phyloP scores from a whole-genome alignment of 495 filamentous ascomycete genomes.

The Penicillium taxi region DNA sequence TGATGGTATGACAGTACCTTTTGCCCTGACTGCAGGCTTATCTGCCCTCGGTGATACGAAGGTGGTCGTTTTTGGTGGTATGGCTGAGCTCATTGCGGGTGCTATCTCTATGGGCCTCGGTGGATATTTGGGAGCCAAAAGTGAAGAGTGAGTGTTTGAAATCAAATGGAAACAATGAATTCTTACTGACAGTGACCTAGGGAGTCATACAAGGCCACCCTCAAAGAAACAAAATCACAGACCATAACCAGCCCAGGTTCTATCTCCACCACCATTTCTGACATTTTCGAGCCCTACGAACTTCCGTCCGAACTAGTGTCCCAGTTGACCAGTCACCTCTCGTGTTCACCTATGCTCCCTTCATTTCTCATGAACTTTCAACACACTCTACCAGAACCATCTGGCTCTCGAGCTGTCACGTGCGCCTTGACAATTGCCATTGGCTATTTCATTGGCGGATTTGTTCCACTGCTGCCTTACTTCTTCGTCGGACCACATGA shows the following conservation, averaged over 20 bases:
- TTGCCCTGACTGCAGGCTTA: constrained; percentile 51
- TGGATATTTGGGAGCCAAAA: constrained; percentile 59
- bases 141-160: constrained; percentile 47
- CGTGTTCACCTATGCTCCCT: constrained; percentile 40
- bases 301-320: constrained; percentile 39
- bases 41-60: constrained; percentile 47
- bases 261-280: constrained; percentile 32
- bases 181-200: constrained; percentile 14
- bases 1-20: constrained; percentile 54
- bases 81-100: constrained; percentile 51
- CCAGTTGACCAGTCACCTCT: constrained; percentile 41
- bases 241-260: constrained; percentile 31
- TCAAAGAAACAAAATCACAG: constrained; percentile 37
- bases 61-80: constrained; percentile 50
- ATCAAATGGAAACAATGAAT: background rate
- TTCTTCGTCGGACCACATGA: constrained; percentile 53
- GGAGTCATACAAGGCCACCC: constrained; percentile 46
- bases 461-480: constrained; percentile 68
- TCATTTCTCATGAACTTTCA: constrained; percentile 53
- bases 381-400: constrained; percentile 44
- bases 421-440: constrained; percentile 58
- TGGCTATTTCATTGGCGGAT: constrained; percentile 67
- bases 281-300: constrained; percentile 49
- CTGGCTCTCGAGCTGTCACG: constrained; percentile 45
- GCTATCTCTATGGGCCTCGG: constrained; percentile 54